These are phyloP conservation scores for Blastobotrys indianensis DNA, from an alignment of 1,139 yeast species.

Conservation along the genomic window DNA sequence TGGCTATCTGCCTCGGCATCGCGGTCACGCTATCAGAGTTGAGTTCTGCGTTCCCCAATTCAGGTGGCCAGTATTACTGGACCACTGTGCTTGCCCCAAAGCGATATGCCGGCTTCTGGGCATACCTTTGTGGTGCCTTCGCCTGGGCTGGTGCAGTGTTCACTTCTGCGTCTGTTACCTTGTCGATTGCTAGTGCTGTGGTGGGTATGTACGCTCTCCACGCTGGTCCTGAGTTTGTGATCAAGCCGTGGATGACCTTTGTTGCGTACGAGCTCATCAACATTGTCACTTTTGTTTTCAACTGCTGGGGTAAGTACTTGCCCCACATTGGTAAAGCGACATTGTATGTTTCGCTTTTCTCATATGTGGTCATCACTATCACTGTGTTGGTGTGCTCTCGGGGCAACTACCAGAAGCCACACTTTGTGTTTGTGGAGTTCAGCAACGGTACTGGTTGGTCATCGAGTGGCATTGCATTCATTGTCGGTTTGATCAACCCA, in stretches of 20 bases:
- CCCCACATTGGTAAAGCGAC: constrained; percentile 41
- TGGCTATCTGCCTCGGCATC: constrained; percentile 42
- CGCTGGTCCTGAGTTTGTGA: constrained; percentile 16
- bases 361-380: constrained; percentile 45
- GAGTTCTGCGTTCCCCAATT: constrained; percentile 49
- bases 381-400: constrained; percentile 45
- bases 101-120: constrained; percentile 42
- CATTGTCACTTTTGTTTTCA: constrained; percentile 31
- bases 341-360: constrained; percentile 44
- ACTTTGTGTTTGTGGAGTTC: constrained; percentile 47
- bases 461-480: constrained; percentile 48
- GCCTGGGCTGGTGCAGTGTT: constrained; percentile 34
- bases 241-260: constrained; percentile 49
- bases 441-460: constrained; percentile 54
- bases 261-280: constrained; percentile 38
- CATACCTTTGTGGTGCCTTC: constrained; percentile 55
- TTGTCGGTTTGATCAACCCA: constrained; percentile 56
- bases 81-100: constrained; percentile 49
- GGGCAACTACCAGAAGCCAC: constrained; percentile 44
- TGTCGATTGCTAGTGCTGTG: constrained; percentile 18
- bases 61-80: constrained; percentile 62
- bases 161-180: constrained; percentile 26
- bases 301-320: constrained; percentile 35
- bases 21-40: constrained; percentile 48
- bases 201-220: constrained; percentile 23